A percentile compares a stretch with the other conserved stretches of the same genome.
phyloP scores from a whole-genome alignment of 805 yeast species.

The Isabelozyma pseudorhagii region DNA sequence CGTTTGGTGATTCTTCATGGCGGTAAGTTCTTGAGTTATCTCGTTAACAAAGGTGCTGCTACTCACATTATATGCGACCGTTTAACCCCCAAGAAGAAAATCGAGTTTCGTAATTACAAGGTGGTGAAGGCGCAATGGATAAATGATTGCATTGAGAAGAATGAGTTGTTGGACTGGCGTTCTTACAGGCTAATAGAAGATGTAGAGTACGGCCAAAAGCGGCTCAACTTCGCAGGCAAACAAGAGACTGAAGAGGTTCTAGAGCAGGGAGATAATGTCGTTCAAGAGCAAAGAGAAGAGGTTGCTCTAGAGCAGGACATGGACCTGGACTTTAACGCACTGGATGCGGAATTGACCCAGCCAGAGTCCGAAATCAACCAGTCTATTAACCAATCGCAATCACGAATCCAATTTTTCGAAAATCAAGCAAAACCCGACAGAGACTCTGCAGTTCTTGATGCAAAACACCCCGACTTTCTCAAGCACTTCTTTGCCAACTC shows the following conservation, averaged over 20 bases:
- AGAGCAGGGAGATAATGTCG: neutral
- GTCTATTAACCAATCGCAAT: neutral
- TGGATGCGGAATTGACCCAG: neutral
- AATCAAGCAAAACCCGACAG: neutral
- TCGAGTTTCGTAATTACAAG: constrained; percentile 62
- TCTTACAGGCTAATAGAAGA: constrained; percentile 52
- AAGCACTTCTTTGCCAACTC: constrained; percentile 73
- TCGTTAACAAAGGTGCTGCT: constrained; percentile 67
- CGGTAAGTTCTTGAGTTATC: constrained; percentile 68
- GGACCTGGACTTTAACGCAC: neutral
- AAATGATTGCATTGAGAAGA: constrained; percentile 52
- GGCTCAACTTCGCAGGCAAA: constrained; percentile 19
- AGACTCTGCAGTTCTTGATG: constrained; percentile 38
- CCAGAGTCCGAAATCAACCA: neutral
- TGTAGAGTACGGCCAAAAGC: constrained; percentile 53
- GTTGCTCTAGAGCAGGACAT: neutral
- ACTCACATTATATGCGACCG: constrained; percentile 84
- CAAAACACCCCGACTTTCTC: constrained; percentile 76
- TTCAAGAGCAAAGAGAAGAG: neutral
- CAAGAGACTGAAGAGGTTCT: too few relatives aligned
- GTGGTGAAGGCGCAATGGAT: constrained; percentile 88
- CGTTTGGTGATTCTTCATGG: constrained; percentile 73
- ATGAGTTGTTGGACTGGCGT: constrained; percentile 64
- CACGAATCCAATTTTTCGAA: neutral
- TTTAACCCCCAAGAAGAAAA: constrained; percentile 70